Evolutionary conservation across 345 rosid species (phyloP).

Genomic region (Acer saccharum): DNA sequence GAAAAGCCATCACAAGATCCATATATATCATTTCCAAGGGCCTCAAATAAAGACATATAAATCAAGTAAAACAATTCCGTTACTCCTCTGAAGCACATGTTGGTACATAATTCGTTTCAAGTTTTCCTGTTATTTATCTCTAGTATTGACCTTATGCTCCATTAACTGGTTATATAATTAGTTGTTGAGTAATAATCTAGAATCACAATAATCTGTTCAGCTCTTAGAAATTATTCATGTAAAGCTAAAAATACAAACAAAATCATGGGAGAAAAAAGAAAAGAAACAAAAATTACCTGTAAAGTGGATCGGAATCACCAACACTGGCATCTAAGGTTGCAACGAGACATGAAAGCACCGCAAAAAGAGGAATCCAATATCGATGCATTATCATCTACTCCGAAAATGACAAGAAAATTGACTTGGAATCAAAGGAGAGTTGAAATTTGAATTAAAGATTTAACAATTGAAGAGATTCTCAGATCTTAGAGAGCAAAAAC

Average conservation of each 20-base stretch:
- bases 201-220: background rate
- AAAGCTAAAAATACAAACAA: background rate
- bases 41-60: background rate
- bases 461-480: background rate
- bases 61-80: too few species aligned
- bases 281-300: slow-evolving; percentile 41
- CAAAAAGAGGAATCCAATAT: slow-evolving; percentile 26
- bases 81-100: background rate
- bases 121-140: too few species aligned
- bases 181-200: background rate
- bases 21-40: background rate
- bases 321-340: slow-evolving; percentile 56
- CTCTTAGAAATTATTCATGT: background rate
- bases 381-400: slow-evolving; percentile 39
- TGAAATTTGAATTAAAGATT: background rate
- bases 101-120: too few species aligned
- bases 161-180: background rate
- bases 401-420: background rate
- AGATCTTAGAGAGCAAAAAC: too few species aligned
- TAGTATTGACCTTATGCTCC: too few species aligned
- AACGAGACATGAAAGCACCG: slow-evolving; percentile 38
- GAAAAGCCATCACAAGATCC: background rate
- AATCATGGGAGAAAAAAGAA: background rate
- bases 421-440: too few species aligned
- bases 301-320: slow-evolving; percentile 73